Evolutionary conservation across 164 flowering plant species (phyloP).

Genomic region (Vitis rupestris): DNA sequence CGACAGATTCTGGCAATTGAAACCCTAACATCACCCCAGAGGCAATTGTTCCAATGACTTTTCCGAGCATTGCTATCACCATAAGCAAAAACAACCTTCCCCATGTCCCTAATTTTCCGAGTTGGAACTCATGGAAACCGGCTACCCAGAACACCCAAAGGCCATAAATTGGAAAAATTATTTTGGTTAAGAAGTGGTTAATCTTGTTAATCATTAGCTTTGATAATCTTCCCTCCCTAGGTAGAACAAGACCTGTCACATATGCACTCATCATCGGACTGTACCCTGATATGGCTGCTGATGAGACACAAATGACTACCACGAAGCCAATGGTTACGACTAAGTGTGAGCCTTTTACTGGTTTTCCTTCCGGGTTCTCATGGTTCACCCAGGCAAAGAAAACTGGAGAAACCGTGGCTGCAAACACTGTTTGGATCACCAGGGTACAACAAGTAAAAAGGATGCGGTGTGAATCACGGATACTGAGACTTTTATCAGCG

Average conservation of each 20-base stretch:
- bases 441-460: constrained; percentile 7
- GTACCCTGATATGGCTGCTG: constrained; percentile 23
- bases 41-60: constrained; percentile 39
- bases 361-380: constrained; percentile 64
- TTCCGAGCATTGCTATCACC: constrained; percentile 33
- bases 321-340: constrained; percentile 46
- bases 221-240: constrained; percentile 59
- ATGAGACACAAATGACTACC: constrained; percentile 22
- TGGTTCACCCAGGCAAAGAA: constrained; percentile 57
- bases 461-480: no score
- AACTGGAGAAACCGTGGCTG: constrained; percentile 33
- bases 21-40: constrained; percentile 39
- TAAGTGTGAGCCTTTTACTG: constrained; percentile 56
- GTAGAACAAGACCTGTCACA: constrained; percentile 51
- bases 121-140: constrained; percentile 8
- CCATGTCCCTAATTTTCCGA: constrained; percentile 20
- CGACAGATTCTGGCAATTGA: constrained; percentile 49
- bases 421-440: constrained; percentile 26
- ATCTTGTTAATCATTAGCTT: constrained; percentile 46
- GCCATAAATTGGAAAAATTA: constrained; percentile 54
- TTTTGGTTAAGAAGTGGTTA: constrained; percentile 37
- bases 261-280: constrained; percentile 50
- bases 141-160: constrained; percentile 48
- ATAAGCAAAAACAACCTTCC: constrained; percentile 24
- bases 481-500: no score